phyloP scores from a whole-genome alignment of 306 rosid species.

The Cucumis sativus region Cucumber_9930_V3 NC_026657.2:23669001-23669500 shows the following conservation, averaged over 20 bases:
- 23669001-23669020: conserved; percentile 90
- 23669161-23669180: conserved; percentile 66
- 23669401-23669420: not conserved
- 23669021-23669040: conserved; percentile 87
- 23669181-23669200: conserved; percentile 4
- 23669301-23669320: not conserved
- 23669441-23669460: not conserved
- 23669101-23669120: conserved; percentile 64
- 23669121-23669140: conserved; percentile 82
- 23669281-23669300: not conserved
- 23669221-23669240: not conserved
- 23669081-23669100: conserved; percentile 41
- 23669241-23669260: not conserved
- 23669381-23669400: not conserved
- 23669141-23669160: conserved; percentile 94
- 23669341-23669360: not conserved
- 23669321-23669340: not conserved
- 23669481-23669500: not conserved
- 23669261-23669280: not conserved
- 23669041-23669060: conserved; percentile 48
- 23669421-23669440: not conserved
- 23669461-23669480: not conserved
- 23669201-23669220: not conserved
- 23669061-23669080: conserved; percentile 26
- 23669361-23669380: not conserved